Conservation (phyloP, 495 filamentous ascomycete genomes). For the Podospora didyma region DNA sequence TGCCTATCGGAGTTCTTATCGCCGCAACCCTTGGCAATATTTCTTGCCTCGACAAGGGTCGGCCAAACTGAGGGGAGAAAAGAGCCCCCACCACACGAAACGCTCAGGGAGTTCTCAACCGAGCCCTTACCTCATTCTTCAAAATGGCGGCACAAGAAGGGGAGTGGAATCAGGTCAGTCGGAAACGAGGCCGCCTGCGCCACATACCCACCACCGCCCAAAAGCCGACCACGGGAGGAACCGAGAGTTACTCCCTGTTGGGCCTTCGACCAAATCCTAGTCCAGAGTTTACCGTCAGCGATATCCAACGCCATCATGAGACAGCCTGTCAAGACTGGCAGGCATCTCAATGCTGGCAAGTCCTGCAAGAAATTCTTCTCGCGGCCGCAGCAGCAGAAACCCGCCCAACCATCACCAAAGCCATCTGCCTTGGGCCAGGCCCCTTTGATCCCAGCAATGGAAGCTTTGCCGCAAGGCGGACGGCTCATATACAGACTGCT, state of each 20-base stretch:
- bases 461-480: constrained; percentile 25
- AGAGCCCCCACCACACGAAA: no score
- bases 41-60: background rate
- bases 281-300: constrained; percentile 21
- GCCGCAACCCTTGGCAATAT: background rate
- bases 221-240: background rate
- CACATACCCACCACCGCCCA: background rate
- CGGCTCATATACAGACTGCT: constrained; percentile 54
- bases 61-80: background rate
- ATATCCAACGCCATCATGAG: constrained; percentile 21
- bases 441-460: constrained; percentile 40
- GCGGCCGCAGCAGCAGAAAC: constrained; percentile 4
- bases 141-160: constrained; percentile 11
- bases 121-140: background rate
- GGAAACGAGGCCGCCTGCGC: constrained; percentile 23
- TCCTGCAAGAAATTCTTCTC: constrained; percentile 9
- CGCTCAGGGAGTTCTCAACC: background rate
- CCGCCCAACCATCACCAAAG: constrained; percentile 26
- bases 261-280: constrained; percentile 24
- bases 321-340: constrained; percentile 13
- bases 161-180: constrained; percentile 26
- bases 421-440: constrained; percentile 43
- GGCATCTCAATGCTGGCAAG: constrained; percentile 17
- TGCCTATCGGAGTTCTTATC: constrained; percentile 13
- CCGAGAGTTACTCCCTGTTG: background rate